Evolutionary conservation across 768 basidiomycete genomes (phyloP).

Genomic region (Crassisporium funariophilum): DNA sequence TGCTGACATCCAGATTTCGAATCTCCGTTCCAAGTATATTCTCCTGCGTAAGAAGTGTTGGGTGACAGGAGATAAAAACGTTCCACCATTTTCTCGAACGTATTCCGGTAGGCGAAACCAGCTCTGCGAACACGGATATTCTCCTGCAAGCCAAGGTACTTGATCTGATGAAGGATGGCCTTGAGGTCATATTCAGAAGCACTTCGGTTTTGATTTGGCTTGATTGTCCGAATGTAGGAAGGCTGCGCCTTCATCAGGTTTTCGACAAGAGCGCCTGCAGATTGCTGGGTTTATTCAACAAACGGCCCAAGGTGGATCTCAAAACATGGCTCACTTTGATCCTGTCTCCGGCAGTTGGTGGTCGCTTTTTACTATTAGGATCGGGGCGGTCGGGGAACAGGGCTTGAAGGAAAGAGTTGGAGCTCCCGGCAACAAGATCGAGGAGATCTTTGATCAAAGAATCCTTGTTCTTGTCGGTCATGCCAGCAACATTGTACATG

Average conservation of each 20-base stretch:
- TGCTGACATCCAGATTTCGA: slow-evolving; percentile 88
- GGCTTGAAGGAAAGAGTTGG: slow-evolving; percentile 82
- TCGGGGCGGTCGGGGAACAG: slow-evolving; percentile 95
- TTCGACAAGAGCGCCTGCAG: slow-evolving; percentile 95
- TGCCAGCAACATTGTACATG: slow-evolving; percentile 94
- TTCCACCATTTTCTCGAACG: slow-evolving; percentile 99
- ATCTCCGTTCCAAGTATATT: slow-evolving; percentile 96
- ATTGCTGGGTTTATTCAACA: slow-evolving; percentile 49
- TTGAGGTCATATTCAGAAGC: slow-evolving; percentile 90
- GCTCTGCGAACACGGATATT: slow-evolving; percentile 97
- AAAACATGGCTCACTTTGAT: slow-evolving; percentile 70
- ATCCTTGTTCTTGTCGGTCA: slow-evolving; percentile 99
- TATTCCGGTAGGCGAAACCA: slow-evolving; percentile 97
- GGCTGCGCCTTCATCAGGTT: slow-evolving; percentile 98
- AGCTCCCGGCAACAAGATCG: slow-evolving; percentile 80
- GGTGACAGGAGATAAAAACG: slow-evolving; percentile 96
- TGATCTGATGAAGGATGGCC: slow-evolving; percentile 97
- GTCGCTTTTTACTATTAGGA: slow-evolving; percentile 95
- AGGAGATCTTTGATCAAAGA: slow-evolving; percentile 92
- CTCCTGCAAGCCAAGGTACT: slow-evolving; percentile 97
- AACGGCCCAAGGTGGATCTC: neutral
- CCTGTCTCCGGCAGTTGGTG: slow-evolving; percentile 96
- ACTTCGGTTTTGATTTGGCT: slow-evolving; percentile 97
- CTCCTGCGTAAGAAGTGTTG: slow-evolving; percentile 95
- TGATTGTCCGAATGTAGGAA: slow-evolving; percentile 98